phyloP scores from a whole-genome alignment of 2,329 filamentous ascomycete genomes.

The Canariomyces notabilis region DNA sequence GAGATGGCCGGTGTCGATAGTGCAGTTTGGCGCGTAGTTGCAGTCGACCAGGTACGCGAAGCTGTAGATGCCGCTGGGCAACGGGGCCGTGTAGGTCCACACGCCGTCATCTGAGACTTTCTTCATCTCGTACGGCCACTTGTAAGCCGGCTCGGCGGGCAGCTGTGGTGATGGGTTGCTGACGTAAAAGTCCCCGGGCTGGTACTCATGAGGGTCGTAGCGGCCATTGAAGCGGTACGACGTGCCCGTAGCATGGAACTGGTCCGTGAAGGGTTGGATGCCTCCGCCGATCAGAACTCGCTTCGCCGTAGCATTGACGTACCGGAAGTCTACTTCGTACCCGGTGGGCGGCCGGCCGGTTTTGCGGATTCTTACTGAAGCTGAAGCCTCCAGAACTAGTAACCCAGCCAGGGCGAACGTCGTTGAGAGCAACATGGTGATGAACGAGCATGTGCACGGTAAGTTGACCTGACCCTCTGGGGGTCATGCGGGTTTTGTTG shows the following conservation, averaged over 20 bases:
- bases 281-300: constrained; percentile 27
- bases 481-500: too few relatives aligned
- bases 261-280: constrained; percentile 26
- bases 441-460: too few relatives aligned
- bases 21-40: constrained; percentile 25
- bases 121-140: constrained; percentile 29
- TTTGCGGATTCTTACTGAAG: constrained; percentile 26
- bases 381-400: constrained; percentile 3
- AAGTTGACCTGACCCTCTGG: too few relatives aligned
- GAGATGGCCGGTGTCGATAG: constrained; percentile 27
- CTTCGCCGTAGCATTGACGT: constrained; percentile 24
- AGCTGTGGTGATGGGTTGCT: constrained; percentile 15
- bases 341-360: constrained; percentile 25
- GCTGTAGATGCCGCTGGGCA: constrained; percentile 28
- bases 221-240: constrained; percentile 17
- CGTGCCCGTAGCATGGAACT: constrained; percentile 26
- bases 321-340: constrained; percentile 28
- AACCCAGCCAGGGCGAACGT: background rate
- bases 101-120: constrained; percentile 16
- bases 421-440: too few relatives aligned
- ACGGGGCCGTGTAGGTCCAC: constrained; percentile 28
- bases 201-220: constrained; percentile 27
- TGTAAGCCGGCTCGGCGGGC: constrained; percentile 24
- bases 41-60: constrained; percentile 29
- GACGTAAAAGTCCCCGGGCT: constrained; percentile 28